phyloP scores from a whole-genome alignment of 202 grass and related monocot species.

The Schoenoplectus tabernaemontani region DNA sequence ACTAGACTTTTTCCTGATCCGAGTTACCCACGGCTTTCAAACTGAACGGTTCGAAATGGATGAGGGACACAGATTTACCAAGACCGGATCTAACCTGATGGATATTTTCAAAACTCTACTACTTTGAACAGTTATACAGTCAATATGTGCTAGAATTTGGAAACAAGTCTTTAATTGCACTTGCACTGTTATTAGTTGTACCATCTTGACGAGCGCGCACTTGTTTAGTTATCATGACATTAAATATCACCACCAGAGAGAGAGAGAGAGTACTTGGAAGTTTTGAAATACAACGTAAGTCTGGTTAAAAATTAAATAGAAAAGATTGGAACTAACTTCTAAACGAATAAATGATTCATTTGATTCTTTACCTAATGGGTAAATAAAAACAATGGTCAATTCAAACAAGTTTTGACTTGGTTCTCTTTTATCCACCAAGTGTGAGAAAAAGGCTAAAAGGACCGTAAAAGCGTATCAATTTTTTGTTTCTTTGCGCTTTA shows the following conservation, averaged over 20 bases:
- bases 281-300: too few species aligned
- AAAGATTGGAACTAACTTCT: background rate
- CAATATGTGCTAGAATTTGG: background rate
- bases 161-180: background rate
- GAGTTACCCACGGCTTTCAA: too few species aligned
- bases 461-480: constrained; percentile 13
- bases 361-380: background rate
- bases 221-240: background rate
- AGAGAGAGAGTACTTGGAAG: background rate
- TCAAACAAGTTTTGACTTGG: background rate
- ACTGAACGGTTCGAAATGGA: too few species aligned
- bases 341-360: background rate
- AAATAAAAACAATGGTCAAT: constrained; percentile 1
- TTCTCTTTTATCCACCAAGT: background rate
- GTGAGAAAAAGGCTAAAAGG: background rate
- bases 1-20: too few species aligned
- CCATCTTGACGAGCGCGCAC: background rate
- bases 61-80: too few species aligned
- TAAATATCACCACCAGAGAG: background rate
- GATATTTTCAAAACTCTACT: too few species aligned
- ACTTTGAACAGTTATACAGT: background rate
- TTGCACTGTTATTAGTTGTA: background rate
- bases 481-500: constrained; percentile 18
- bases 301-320: background rate
- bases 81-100: too few species aligned